Conservation (phyloP, 768 basidiomycete species). For the Melanogaster broomeanus region DNA sequence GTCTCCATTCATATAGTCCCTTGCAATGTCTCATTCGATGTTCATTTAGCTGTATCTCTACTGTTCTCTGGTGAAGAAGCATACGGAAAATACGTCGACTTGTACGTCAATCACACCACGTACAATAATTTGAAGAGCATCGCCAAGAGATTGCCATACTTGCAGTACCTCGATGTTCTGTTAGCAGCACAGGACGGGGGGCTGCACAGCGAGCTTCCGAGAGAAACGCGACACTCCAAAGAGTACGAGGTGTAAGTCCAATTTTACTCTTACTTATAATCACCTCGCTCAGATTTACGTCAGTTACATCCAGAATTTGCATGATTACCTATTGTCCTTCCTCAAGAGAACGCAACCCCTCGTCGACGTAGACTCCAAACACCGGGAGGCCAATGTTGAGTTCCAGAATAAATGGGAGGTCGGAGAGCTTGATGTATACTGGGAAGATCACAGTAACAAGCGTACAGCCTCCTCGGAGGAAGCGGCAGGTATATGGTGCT, state of each 20-base stretch:
- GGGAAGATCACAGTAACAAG: constrained; percentile 60
- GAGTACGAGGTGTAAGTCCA: constrained; percentile 77
- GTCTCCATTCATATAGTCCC: constrained; percentile 33
- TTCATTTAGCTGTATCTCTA: constrained; percentile 63
- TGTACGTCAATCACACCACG: constrained; percentile 84
- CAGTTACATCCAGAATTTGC: constrained; percentile 84
- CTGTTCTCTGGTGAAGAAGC: constrained; percentile 96
- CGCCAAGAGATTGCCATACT: constrained; percentile 81
- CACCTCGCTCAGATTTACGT: constrained; percentile 7
- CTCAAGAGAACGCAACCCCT: constrained; percentile 83
- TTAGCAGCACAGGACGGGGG: constrained; percentile 58
- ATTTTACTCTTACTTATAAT: constrained; percentile 3
- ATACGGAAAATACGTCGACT: constrained; percentile 92
- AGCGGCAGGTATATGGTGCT: constrained; percentile 85
- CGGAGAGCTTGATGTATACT: constrained; percentile 65
- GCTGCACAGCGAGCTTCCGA: constrained; percentile 70
- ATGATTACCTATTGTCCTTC: constrained; percentile 86
- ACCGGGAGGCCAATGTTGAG: constrained; percentile 61
- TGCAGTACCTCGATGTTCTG: constrained; percentile 92
- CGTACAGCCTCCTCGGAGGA: constrained; percentile 42
- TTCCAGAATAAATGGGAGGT: constrained; percentile 84
- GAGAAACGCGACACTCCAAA: constrained; percentile 65
- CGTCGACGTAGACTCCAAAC: constrained; percentile 68
- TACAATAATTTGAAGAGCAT: constrained; percentile 91
- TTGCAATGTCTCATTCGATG: constrained; percentile 8